Conservation (phyloP, 1,139 yeast species). For the Ogataea hybrid region DNA sequence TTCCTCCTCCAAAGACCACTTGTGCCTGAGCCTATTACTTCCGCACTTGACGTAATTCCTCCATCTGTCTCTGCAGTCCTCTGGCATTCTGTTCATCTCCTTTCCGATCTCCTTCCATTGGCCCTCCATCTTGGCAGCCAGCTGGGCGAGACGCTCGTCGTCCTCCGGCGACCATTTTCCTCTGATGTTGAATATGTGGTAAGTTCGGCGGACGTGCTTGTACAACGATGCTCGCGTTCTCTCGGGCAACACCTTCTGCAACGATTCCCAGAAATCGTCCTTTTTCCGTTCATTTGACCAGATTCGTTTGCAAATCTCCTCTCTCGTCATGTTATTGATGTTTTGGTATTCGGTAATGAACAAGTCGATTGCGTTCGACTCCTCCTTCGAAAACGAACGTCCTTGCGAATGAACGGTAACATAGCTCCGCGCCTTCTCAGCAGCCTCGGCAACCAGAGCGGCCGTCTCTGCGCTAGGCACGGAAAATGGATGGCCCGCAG, state of each 20-base stretch:
- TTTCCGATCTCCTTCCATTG: constrained; percentile 86
- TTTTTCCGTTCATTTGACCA: constrained; percentile 85
- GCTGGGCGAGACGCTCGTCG: constrained; percentile 60
- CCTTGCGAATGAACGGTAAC: constrained; percentile 33
- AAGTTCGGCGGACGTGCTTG: constrained; percentile 87
- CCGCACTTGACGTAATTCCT: constrained; percentile 94
- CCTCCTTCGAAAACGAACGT: constrained; percentile 58
- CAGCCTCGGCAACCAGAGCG: constrained; percentile 35
- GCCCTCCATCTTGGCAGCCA: constrained; percentile 68
- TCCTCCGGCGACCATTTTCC: constrained; percentile 89
- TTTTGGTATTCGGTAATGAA: constrained; percentile 69
- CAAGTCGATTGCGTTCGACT: constrained; percentile 66
- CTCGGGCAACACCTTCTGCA: constrained; percentile 75
- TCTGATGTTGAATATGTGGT: constrained; percentile 80
- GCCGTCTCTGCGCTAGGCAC: constrained; percentile 25
- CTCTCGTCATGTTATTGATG: constrained; percentile 57
- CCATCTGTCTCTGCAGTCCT: constrained; percentile 96
- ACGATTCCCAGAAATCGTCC: constrained; percentile 85
- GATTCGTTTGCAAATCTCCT: constrained; percentile 74
- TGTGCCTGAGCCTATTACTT: constrained; percentile 62
- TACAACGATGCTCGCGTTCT: constrained; percentile 86
- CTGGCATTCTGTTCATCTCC: constrained; percentile 88
- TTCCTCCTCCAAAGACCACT: constrained; percentile 83
- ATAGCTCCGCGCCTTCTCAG: constrained; percentile 32
- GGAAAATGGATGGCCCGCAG: constrained; percentile 8